Conservation (phyloP, 768 basidiomycete species). For the Leccinum imitatum region DNA sequence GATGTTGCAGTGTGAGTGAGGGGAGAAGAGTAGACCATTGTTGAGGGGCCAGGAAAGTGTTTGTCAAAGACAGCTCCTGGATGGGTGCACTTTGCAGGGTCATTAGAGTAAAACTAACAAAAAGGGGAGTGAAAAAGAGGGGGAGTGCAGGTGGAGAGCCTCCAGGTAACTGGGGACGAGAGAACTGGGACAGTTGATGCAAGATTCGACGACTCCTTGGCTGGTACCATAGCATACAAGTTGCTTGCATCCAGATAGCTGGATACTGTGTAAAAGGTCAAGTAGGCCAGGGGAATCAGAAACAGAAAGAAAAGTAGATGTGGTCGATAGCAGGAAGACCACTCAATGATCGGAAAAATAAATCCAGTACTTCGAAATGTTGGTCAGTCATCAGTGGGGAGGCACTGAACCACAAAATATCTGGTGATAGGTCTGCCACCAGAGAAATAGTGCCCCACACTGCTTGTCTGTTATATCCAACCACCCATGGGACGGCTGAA, state of each 20-base stretch:
- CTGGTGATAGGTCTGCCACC: too few species aligned
- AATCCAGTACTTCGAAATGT: too few species aligned
- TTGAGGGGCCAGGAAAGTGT: neutral
- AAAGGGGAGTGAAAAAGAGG: neutral
- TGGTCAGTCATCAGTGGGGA: too few species aligned
- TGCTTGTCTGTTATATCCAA: too few species aligned
- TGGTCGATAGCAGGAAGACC: too few species aligned
- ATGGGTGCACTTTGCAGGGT: neutral
- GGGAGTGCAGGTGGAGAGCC: neutral
- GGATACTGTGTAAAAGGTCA: neutral
- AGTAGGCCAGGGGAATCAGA: neutral
- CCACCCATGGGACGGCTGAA: too few species aligned
- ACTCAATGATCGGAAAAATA: too few species aligned
- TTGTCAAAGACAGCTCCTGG: neutral
- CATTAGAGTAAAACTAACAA: neutral
- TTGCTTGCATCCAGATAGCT: neutral
- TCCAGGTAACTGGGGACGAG: neutral
- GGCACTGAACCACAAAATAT: too few species aligned
- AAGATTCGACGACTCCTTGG: neutral
- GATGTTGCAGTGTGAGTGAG: neutral
- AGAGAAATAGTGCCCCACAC: too few species aligned
- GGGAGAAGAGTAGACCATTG: neutral
- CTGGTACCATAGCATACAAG: neutral
- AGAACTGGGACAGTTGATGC: neutral
- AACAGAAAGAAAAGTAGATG: neutral